Conservation (phyloP, 148 eudicot species). For the Rhododendron molle region DNA sequence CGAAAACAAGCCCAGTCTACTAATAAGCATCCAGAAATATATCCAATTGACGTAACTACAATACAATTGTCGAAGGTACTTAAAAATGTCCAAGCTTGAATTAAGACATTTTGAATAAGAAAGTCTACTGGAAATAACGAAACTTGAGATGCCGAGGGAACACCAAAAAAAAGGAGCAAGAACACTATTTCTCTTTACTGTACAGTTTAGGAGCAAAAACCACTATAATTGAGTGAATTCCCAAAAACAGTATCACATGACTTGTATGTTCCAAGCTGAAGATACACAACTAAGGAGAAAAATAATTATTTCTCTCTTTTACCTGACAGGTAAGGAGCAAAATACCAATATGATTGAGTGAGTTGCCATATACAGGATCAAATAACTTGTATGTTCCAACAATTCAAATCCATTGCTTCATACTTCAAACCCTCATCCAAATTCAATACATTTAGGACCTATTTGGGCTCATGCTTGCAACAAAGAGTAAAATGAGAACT, state of each 20-base stretch:
- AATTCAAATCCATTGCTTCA: constrained; percentile 3
- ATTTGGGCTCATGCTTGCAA: background rate
- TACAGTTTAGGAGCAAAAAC: background rate
- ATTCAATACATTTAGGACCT: no score
- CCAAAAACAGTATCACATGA: background rate
- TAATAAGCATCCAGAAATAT: background rate
- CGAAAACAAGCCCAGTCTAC: background rate
- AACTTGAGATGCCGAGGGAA: background rate
- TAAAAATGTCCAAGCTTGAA: background rate
- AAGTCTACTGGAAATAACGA: background rate
- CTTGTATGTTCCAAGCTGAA: background rate
- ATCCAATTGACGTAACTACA: background rate
- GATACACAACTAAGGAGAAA: background rate
- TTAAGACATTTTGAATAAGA: background rate
- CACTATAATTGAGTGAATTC: background rate
- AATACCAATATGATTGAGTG: background rate
- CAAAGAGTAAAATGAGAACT: background rate
- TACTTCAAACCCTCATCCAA: no score
- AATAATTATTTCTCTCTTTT: background rate
- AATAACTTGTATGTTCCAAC: background rate
- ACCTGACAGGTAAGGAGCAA: background rate
- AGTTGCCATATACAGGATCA: background rate
- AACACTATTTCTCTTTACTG: background rate
- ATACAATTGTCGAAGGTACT: background rate
- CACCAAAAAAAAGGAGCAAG: no score